These are phyloP conservation scores for Corylus avellana DNA, from an alignment of 306 rosid species.

Conservation along the genomic window DNA sequence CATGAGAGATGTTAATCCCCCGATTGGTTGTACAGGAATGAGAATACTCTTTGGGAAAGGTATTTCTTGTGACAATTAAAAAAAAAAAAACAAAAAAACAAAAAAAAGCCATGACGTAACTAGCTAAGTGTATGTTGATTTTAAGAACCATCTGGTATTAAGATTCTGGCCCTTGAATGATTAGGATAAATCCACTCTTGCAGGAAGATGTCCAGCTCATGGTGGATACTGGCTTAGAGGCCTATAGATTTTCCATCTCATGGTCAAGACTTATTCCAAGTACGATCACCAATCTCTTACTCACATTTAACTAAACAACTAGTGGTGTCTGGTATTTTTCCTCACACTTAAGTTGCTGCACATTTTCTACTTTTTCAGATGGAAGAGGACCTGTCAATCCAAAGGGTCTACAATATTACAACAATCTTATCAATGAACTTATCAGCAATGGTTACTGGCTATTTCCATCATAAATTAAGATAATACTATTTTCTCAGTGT, in stretches of 20 bases:
- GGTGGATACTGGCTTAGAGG: slow-evolving; percentile 14
- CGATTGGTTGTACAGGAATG: too few species aligned
- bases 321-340: neutral
- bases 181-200: neutral
- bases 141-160: neutral
- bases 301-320: neutral
- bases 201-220: slow-evolving; percentile 25
- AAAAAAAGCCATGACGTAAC: too few species aligned
- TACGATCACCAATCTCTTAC: slow-evolving; percentile 1
- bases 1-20: neutral
- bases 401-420: slow-evolving; percentile 63
- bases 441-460: slow-evolving; percentile 45
- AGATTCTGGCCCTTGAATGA: neutral
- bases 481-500: neutral
- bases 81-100: too few species aligned
- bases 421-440: slow-evolving; percentile 63
- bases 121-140: neutral
- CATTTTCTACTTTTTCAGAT: slow-evolving; percentile 33
- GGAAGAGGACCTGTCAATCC: slow-evolving; percentile 69
- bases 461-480: neutral
- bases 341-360: neutral
- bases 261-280: slow-evolving; percentile 23
- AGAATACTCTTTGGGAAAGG: too few species aligned
- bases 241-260: slow-evolving; percentile 25
- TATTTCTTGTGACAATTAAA: too few species aligned